Evolutionary conservation across 1,139 yeast genomes (phyloP), one percentile per base, ranked within the genome.

Genomic region (Hanseniaspora sp.): DNA sequence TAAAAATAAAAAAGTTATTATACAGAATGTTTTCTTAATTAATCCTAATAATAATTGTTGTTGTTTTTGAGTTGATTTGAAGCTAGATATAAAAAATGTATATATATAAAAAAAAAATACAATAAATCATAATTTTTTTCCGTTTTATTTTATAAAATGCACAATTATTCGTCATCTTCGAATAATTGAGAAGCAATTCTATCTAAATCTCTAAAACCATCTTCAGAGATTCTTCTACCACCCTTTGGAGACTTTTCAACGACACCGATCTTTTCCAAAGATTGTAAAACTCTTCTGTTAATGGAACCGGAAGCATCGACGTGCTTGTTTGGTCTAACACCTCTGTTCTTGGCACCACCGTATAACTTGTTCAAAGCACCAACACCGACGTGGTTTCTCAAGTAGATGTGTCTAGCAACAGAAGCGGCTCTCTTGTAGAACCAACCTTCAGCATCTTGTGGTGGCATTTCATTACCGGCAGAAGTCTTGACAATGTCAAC

Each of bases 381-480:
- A 69, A 92, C 95, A 85, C 99, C 99, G 70, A 92, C 95, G 71
- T 86, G 87, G 80, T 92, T 92, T 86, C 96, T 90, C 79, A 92
- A 82, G 95, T 94, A 94, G 77, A 92, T 84, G 92, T 92, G 98
- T 82, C 99, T 92, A 72, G 98, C 99, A 74, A 88, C 88, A 60
- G 98, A 90, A 71, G 99, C 99, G 71, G 98, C 95, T 79, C 99
- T 86, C 86, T 85, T 87, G 95, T 90, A 92, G 87, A 87, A 92
- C 98, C 98, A 92, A 72, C 92, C 88, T 79, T 90, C 97, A 67
- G 98, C 79, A 75, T 92, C 97, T 80, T 92, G 98, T 74, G 99
- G 99, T 75, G 98, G 98, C 75, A 92, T 86, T 79, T 92, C 98
- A 74, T 90, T 90, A 78, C 96, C 95, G 66, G 95, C 85, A 65